Evolutionary conservation across 139 green algal species (phyloP).

Genomic region (Tetratostichococcus sp.): DNA sequence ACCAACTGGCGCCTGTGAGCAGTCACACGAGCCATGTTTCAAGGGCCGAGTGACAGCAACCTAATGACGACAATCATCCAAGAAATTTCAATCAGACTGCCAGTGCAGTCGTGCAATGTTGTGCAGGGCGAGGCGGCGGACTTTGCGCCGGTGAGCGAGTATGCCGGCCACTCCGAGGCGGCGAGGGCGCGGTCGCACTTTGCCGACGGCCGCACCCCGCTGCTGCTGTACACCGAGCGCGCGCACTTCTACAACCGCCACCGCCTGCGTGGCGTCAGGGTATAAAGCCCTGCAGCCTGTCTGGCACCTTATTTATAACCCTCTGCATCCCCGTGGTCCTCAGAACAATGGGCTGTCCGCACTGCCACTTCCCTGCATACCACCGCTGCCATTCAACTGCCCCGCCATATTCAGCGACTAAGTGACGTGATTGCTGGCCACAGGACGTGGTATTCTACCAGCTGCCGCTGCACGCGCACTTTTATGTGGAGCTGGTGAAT

Average conservation of each 20-base stretch:
- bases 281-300: conserved; percentile 16
- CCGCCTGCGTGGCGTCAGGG: conserved; percentile 68
- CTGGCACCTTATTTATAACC: background rate
- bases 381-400: no score
- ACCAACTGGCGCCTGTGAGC: no score
- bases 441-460: conserved; percentile 84
- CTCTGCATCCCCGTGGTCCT: no score
- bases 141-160: conserved; percentile 73
- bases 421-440: background rate
- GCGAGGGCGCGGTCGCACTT: conserved; percentile 70
- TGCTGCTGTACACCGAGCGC: conserved; percentile 94
- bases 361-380: no score
- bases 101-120: no score
- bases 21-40: no score
- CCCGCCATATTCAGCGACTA: no score
- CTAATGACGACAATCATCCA: no score
- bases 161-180: conserved; percentile 65
- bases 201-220: conserved; percentile 50
- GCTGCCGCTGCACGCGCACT: conserved; percentile 73
- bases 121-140: conserved; percentile 38
- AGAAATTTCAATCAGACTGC: no score
- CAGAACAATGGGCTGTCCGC: no score
- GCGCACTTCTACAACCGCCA: conserved; percentile 92
- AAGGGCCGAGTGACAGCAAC: no score
- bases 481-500: conserved; percentile 81